Evolutionary conservation across 768 basidiomycete species (phyloP).

Genomic region (Chiua virens): DNA sequence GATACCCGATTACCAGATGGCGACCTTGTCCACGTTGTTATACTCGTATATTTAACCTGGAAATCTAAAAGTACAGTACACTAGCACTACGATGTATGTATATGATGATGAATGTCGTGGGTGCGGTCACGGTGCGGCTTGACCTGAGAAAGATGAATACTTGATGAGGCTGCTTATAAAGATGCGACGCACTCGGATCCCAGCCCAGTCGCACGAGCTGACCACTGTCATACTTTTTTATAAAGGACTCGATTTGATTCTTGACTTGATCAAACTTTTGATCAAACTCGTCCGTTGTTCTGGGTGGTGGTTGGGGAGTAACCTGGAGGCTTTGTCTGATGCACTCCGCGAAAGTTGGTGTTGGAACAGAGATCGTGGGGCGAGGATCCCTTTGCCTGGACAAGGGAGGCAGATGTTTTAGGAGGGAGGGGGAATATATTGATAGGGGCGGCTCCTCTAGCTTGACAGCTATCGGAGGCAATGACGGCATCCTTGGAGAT

Average conservation of each 20-base stretch:
- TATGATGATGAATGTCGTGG: not conserved
- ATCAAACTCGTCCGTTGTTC: slow-evolving; percentile 22
- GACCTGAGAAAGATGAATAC: slow-evolving; percentile 10
- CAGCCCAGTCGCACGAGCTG: slow-evolving; percentile 24
- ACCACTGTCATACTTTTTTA: slow-evolving; percentile 20
- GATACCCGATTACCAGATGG: slow-evolving; percentile 15
- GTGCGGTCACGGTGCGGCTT: slow-evolving; percentile 1
- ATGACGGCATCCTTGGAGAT: slow-evolving; percentile 19
- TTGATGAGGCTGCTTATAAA: not conserved
- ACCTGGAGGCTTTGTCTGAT: slow-evolving; percentile 13
- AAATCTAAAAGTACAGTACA: slow-evolving; percentile 14
- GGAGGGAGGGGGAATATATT: not conserved
- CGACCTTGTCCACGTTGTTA: slow-evolving; percentile 20
- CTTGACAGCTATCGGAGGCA: slow-evolving; percentile 33
- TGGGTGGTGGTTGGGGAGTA: slow-evolving; percentile 11
- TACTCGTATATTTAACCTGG: slow-evolving; percentile 6
- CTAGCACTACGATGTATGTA: not conserved
- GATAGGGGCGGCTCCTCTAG: slow-evolving; percentile 15
- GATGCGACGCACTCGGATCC: slow-evolving; percentile 22
- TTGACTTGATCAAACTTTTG: slow-evolving; percentile 17
- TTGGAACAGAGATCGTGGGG: not conserved
- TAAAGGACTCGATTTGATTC: slow-evolving; percentile 19
- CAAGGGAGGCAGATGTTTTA: slow-evolving; percentile 6
- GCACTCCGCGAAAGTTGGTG: slow-evolving; percentile 3
- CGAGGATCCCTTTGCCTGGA: not conserved